Evolutionary conservation across 805 yeast genomes (phyloP), one percentile per base, ranked within the genome.

Genomic region (Barnettozyma pratensis): DNA sequence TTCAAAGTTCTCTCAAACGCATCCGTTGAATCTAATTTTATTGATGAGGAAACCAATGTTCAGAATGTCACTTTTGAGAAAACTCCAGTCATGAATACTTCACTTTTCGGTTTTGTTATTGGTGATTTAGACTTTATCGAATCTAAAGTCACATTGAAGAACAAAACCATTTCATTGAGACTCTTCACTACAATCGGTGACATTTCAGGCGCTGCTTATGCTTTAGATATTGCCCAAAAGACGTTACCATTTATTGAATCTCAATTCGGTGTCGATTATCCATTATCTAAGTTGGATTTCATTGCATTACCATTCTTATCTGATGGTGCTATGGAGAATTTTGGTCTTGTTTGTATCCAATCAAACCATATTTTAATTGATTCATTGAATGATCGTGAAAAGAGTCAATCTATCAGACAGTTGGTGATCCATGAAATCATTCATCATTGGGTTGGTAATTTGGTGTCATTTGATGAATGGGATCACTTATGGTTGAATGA

Each of bases 291-390:
- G 55, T 64, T 87, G 28, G 94, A 86, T 59, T 66, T 87, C 42
- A 77, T 82, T 4, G 77, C 86, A 1, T 63, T 87, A 7, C 94
- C 94, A 8, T 83, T 81, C 56, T 68, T 87, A 48, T 73, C 80
- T 30, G 92, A 85, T 61, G 86, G 87, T 50, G 95, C 87, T 3
- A 86, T 85, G 81, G 95, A 87, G 61, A 85, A 86, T 61, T 82
- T 85, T 78, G 86, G 88, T 4, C 65, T 84, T 66, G 73, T 87
- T 44, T 77, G 85, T 3, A 71, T 83, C 7, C 74, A 81, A 46
- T 74, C 77, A 45, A 74, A 75, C 41, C 82, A 80, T 54, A 54
- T 77, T 7, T 52, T 77, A 19, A 52, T 73, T 12, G 69, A 74
- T 0, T 56, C 61, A 1, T 53, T 71, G 39, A 59, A 64, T 4